phyloP scores from a whole-genome alignment of 441 rosid genomes.

The Adansonia grandidieri region DNA sequence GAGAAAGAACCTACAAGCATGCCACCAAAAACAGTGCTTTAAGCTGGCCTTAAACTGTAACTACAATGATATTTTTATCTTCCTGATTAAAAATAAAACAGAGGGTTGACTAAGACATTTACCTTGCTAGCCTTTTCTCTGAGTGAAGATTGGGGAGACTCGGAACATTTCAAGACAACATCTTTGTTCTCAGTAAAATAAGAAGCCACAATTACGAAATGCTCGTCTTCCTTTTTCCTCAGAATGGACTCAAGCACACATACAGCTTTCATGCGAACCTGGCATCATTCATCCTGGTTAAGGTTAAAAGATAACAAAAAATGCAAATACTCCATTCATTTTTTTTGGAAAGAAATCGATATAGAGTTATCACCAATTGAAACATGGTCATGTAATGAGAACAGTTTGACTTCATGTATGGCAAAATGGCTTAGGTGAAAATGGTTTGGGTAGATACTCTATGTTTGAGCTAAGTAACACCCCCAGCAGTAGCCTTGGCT shows the following conservation, averaged over 20 bases:
- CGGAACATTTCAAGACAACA: conserved; percentile 64
- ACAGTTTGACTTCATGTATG: background rate
- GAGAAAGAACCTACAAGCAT: background rate
- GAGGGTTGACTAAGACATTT: conserved; percentile 10
- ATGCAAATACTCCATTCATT: background rate
- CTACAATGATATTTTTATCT: background rate
- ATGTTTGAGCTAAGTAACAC: background rate
- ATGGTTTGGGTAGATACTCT: background rate
- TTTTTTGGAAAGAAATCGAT: background rate
- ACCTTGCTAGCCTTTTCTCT: conserved; percentile 92
- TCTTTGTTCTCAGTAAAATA: conserved; percentile 78
- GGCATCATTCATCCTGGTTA: conserved; percentile 29
- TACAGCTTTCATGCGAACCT: conserved; percentile 94
- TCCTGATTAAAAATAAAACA: background rate
- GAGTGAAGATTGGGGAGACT: conserved; percentile 90
- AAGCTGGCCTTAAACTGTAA: background rate
- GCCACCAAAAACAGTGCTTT: background rate
- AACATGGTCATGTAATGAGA: background rate
- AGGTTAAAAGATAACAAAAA: conserved; percentile 15
- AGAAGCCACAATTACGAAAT: conserved; percentile 63
- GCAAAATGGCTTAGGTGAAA: background rate
- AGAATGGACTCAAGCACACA: conserved; percentile 89
- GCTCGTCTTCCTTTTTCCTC: conserved; percentile 36
- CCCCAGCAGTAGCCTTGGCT: too few relatives aligned
- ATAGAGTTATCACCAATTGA: conserved; percentile 12